Base-by-base conservation (phyloP, 768 basidiomycete genomes). In the Crassisporium funariophilum region DNA sequence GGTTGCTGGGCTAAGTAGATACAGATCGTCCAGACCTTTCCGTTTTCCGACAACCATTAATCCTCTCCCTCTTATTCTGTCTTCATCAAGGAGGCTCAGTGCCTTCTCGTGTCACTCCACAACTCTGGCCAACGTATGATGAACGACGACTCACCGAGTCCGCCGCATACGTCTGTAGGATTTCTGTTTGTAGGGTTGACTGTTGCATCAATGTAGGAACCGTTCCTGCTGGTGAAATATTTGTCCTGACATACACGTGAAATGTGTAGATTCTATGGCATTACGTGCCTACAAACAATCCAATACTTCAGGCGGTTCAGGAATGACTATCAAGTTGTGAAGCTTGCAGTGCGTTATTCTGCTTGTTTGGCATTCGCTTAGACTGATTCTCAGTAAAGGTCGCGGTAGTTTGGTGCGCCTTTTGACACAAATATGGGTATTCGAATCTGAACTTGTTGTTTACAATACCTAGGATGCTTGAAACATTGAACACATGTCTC, bases 231-330 rank as follows among this genome's bases (percentile, higher is more conserved):
- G 15, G 16, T 20, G 39, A 31, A 33, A 4, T 22, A 23, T 34
- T 4, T 34, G 19, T 19, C 33, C 11, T 35, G 17, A 25, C 4
- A 13, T 4, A 23, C 33, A 11, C 20, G 15, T 42, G 12, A 24
- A 10, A 19, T 20, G 16, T 35, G 16, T 16, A 49, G 48, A 21
- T n/a, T 49, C 23, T 53, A 53, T 45, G 52, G 52, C 9, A 39
- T 49, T 23, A 34, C 42, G 16, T 53, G 52, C 22, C 20, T 39
- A n/a, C 52, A 53, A 31, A 31, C 52, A 20, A 13, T 43, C 12
- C 38, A 31, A n/a, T 53, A 53, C 37, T 53, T 46, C 43, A 37
- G 52, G 22, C 46, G 42, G n/a, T 53, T 37, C 36, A 19, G 41
- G 27, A 20, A 25, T 22, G 39, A 43, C 33, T 12, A 31, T 25